phyloP scores from a whole-genome alignment of 768 basidiomycete species.

The Psilocybe subaeruginosa region DNA sequence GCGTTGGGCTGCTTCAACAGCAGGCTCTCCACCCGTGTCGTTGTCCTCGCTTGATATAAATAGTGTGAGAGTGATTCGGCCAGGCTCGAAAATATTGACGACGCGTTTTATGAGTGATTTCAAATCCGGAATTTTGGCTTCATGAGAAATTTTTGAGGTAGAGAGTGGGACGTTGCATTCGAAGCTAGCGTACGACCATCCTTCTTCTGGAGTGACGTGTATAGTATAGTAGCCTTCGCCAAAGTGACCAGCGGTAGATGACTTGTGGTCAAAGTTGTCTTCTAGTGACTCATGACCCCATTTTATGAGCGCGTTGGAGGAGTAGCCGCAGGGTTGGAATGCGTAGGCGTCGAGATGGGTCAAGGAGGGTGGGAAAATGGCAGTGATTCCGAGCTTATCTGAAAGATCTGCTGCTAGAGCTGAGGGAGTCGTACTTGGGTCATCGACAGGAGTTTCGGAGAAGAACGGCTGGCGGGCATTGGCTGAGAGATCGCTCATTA shows the following conservation, averaged over 20 bases:
- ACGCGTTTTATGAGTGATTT: constrained; percentile 85
- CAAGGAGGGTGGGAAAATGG: constrained; percentile 77
- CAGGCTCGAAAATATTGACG: constrained; percentile 91
- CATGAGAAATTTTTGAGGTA: constrained; percentile 31
- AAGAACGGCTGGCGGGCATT: constrained; percentile 81
- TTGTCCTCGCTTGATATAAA: constrained; percentile 80
- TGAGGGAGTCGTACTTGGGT: constrained; percentile 42
- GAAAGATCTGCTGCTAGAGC: constrained; percentile 67
- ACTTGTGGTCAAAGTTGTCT: constrained; percentile 17
- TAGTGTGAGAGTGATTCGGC: constrained; percentile 81
- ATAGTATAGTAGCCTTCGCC: constrained; percentile 97
- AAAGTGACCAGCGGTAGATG: constrained; percentile 19
- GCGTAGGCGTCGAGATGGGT: constrained; percentile 92
- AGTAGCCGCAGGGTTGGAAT: constrained; percentile 96
- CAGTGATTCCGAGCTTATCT: constrained; percentile 72
- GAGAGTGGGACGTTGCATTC: constrained; percentile 93
- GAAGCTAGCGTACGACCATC: constrained; percentile 98
- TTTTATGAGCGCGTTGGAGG: constrained; percentile 85
- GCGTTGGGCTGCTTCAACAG: constrained; percentile 73
- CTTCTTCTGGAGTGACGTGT: constrained; percentile 97
- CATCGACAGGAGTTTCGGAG: constrained; percentile 28
- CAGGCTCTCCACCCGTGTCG: constrained; percentile 46
- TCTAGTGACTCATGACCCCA: constrained; percentile 49
- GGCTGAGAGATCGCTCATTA: constrained; percentile 90
- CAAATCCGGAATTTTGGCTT: constrained; percentile 67